Percentiles rank a stretch among this genome's conserved stretches.
Evolutionary conservation across 2,329 filamentous ascomycete genomes (phyloP).

Genomic region (Hypoxylon sp.): DNA sequence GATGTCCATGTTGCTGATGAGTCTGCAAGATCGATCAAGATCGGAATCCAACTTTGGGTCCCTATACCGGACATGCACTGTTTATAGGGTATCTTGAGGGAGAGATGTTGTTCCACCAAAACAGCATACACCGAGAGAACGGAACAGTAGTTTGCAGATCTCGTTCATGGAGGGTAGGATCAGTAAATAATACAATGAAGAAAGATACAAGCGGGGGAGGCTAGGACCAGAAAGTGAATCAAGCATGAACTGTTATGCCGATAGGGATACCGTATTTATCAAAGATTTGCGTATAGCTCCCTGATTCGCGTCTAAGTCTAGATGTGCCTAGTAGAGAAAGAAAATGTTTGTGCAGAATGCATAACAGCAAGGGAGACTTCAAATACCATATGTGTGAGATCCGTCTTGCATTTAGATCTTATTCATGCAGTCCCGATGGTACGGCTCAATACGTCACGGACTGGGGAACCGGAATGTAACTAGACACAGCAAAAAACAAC

Average conservation of each 20-base stretch:
- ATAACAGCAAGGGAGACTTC: constrained; percentile 54
- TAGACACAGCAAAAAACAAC: constrained; percentile 41
- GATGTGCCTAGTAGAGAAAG: constrained; percentile 32
- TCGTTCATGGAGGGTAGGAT: constrained; percentile 43
- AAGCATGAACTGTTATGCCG: constrained; percentile 42
- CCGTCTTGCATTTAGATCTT: constrained; percentile 47
- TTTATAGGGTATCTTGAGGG: constrained; percentile 48
- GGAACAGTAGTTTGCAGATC: constrained; percentile 44
- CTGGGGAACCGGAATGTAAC: constrained; percentile 50
- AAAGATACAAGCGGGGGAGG: constrained; percentile 42
- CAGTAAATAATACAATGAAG: constrained; percentile 41
- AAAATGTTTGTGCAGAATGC: constrained; percentile 52
- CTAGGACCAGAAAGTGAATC: constrained; percentile 47
- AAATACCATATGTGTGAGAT: constrained; percentile 50
- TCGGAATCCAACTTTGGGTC: constrained; percentile 41
- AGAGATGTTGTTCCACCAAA: constrained; percentile 41
- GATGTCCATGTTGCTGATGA: constrained; percentile 48
- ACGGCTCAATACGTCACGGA: constrained; percentile 48
- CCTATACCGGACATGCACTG: constrained; percentile 47
- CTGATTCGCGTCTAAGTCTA: constrained; percentile 47
- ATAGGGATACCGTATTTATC: constrained; percentile 51
- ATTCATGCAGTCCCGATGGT: constrained; percentile 47
- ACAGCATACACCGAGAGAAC: constrained; percentile 35
- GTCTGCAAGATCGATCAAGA: constrained; percentile 41
- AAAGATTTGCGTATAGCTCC: constrained; percentile 39